Evolutionary conservation across 306 rosid genomes (phyloP).

Genomic region (Medicago arabica): DNA sequence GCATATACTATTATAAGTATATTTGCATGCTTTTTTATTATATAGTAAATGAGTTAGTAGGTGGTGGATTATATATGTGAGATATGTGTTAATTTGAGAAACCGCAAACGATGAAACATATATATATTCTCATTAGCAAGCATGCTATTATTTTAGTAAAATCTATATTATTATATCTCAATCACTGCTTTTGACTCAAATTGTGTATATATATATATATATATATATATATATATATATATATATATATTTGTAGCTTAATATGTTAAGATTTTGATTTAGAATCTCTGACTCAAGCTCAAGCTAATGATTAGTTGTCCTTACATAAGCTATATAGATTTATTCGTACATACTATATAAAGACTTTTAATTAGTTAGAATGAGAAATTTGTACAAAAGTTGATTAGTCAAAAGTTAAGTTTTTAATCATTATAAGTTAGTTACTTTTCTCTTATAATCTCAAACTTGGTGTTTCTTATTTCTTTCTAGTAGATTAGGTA

Average conservation of each 20-base stretch:
- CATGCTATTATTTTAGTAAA: slow-evolving; percentile 42
- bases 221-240: too few species aligned
- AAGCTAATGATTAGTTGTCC: slow-evolving; percentile 40
- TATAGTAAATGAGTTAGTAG: slow-evolving; percentile 33
- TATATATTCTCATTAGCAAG: slow-evolving; percentile 36
- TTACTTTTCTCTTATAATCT: neutral
- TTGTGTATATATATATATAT: too few species aligned
- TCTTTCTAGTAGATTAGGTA: neutral
- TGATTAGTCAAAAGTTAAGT: neutral
- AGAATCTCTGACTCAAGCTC: slow-evolving; percentile 22
- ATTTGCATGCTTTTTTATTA: slow-evolving; percentile 24
- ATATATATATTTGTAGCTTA: slow-evolving; percentile 1
- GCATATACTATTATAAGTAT: slow-evolving; percentile 28
- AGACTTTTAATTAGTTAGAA: slow-evolving; percentile 9
- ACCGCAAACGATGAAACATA: slow-evolving; percentile 37
- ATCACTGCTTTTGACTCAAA: slow-evolving; percentile 34
- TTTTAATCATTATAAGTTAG: slow-evolving; percentile 22
- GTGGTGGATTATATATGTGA: slow-evolving; percentile 29
- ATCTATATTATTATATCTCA: slow-evolving; percentile 10
- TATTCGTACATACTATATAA: slow-evolving; percentile 24
- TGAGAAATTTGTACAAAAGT: slow-evolving; percentile 19
- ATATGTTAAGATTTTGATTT: slow-evolving; percentile 15
- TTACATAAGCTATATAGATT: neutral
- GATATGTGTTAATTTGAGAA: slow-evolving; percentile 40
- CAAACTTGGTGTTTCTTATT: neutral